A percentile compares a stretch with the other conserved stretches of the same genome.
Evolutionary conservation across 2,329 filamentous ascomycete species (phyloP).

Genomic region (Pleurostoma richardsiae): DNA sequence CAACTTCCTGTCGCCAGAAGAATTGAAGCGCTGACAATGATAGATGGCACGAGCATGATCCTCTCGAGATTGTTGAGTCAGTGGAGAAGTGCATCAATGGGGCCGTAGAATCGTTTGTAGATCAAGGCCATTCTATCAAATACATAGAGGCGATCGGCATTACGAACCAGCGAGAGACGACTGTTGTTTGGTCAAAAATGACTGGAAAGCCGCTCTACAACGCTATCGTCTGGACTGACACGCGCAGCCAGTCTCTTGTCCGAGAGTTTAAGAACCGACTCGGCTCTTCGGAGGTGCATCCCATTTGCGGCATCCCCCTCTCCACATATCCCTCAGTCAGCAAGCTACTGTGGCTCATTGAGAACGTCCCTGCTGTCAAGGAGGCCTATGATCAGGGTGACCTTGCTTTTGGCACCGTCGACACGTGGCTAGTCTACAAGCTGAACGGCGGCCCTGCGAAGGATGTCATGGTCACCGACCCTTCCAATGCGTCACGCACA

Average conservation of each 20-base stretch:
- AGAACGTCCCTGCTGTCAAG: slow-evolving; percentile 61
- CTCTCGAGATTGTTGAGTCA: slow-evolving; percentile 65
- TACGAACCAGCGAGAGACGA: slow-evolving; percentile 81
- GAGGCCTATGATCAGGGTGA: slow-evolving; percentile 67
- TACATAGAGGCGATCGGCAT: slow-evolving; percentile 75
- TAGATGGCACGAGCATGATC: slow-evolving; percentile 85
- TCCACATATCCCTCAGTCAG: slow-evolving; percentile 79
- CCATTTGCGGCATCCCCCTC: slow-evolving; percentile 69
- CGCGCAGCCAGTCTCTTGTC: slow-evolving; percentile 66
- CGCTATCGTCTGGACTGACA: slow-evolving; percentile 82
- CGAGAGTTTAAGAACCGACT: slow-evolving; percentile 64
- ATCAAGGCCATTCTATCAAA: slow-evolving; percentile 58
- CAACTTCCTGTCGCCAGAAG: no score
- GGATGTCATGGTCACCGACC: slow-evolving; percentile 69
- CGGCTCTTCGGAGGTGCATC: slow-evolving; percentile 61
- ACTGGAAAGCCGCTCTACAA: slow-evolving; percentile 75
- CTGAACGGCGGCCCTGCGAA: slow-evolving; percentile 65
- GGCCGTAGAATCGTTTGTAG: slow-evolving; percentile 63
- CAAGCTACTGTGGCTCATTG: slow-evolving; percentile 73
- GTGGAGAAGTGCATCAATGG: slow-evolving; percentile 73
- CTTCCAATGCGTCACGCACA: slow-evolving; percentile 77
- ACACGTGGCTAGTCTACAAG: slow-evolving; percentile 77
- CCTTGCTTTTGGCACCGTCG: slow-evolving; percentile 74
- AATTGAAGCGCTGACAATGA: neutral
- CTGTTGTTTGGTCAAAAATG: slow-evolving; percentile 71